Evolutionary conservation across 371 early-diverging fungal genomes (phyloP).

Genomic region (Entomophthora muscae): DNA sequence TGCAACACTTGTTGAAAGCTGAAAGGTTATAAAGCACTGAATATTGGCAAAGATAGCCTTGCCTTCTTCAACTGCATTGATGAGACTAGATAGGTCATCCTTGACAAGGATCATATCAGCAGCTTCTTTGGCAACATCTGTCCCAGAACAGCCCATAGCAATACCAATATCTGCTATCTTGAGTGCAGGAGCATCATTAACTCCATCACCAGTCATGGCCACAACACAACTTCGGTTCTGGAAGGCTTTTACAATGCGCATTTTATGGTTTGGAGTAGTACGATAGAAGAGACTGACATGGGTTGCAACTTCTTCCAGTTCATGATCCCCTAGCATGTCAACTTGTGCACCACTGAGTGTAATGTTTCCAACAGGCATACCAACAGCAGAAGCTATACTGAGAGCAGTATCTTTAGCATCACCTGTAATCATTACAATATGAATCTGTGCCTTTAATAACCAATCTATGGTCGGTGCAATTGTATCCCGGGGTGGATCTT

Average conservation of each 20-base stretch:
- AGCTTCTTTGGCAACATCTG: constrained; percentile 81
- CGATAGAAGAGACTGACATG: constrained; percentile 67
- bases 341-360: constrained; percentile 55
- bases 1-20: constrained; percentile 67
- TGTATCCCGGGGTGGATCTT: constrained; percentile 68
- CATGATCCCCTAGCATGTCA: constrained; percentile 40
- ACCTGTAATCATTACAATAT: constrained; percentile 80
- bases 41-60: constrained; percentile 87
- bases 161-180: constrained; percentile 81
- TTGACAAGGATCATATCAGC: constrained; percentile 84
- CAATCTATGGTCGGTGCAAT: constrained; percentile 40
- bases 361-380: constrained; percentile 39
- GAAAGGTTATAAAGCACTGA: constrained; percentile 78
- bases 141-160: constrained; percentile 77
- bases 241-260: constrained; percentile 64
- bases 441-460: constrained; percentile 52
- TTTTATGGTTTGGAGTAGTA: constrained; percentile 80
- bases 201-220: constrained; percentile 94
- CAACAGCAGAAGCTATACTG: constrained; percentile 57
- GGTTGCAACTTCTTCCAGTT: constrained; percentile 34
- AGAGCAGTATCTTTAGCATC: constrained; percentile 69
- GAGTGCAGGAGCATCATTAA: constrained; percentile 88
- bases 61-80: constrained; percentile 79
- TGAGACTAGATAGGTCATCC: constrained; percentile 67
- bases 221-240: constrained; percentile 53